These are phyloP conservation scores for Buxus sempervirens DNA, from an alignment of 164 flowering plant species.

Conservation along the genomic window DNA sequence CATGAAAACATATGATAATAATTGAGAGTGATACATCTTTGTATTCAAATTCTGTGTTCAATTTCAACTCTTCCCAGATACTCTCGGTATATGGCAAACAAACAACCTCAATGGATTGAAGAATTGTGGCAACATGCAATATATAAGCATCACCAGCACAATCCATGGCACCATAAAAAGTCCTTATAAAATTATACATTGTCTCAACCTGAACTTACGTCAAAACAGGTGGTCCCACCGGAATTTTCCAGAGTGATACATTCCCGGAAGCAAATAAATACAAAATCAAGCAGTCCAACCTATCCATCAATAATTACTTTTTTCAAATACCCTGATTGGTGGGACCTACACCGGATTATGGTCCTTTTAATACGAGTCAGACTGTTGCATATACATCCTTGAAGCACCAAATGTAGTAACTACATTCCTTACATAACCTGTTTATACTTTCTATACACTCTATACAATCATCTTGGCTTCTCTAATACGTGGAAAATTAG, in stretches of 20 bases:
- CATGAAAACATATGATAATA: constrained; percentile 5
- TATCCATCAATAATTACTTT: not conserved
- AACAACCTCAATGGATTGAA: not conserved
- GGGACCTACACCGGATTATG: too few species aligned
- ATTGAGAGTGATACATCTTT: constrained; percentile 15
- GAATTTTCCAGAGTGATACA: constrained; percentile 2
- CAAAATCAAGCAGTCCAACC: not conserved
- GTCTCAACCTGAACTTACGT: not conserved
- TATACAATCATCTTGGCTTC: not conserved
- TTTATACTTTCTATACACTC: not conserved
- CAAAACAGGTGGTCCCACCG: not conserved
- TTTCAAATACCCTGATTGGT: too few species aligned
- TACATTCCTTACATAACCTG: constrained; percentile 5
- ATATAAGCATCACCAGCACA: not conserved
- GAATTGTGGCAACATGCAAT: not conserved
- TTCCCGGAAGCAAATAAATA: constrained; percentile 1
- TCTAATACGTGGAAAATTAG: not conserved
- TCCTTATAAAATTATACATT: not conserved
- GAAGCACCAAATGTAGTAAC: not conserved
- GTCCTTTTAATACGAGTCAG: not conserved
- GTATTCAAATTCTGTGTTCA: not conserved
- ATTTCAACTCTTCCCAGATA: not conserved
- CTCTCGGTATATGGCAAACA: not conserved
- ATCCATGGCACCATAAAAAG: not conserved
- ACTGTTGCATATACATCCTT: not conserved